A percentile compares a stretch with the other conserved stretches of the same genome.
Conservation (phyloP, 2,329 filamentous ascomycete genomes). For the Bipolaris zeicola region DNA sequence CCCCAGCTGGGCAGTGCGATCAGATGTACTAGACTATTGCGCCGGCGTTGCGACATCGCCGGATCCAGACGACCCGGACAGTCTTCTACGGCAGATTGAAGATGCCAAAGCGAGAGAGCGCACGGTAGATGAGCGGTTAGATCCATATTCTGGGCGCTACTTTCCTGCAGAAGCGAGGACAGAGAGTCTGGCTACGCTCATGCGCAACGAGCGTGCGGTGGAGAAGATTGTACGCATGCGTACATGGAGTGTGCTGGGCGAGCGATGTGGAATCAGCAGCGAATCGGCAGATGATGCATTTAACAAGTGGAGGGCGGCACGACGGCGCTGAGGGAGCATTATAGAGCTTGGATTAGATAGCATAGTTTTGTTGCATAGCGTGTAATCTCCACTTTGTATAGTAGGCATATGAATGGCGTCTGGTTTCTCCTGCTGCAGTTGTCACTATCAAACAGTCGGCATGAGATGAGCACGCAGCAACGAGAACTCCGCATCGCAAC, state of each 20-base stretch:
- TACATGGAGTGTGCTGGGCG: constrained; percentile 79
- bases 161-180: constrained; percentile 80
- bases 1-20: constrained; percentile 82
- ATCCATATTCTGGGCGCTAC: constrained; percentile 87
- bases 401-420: background rate
- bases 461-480: too few species aligned
- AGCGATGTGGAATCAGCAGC: constrained; percentile 69
- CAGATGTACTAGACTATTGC: constrained; percentile 87
- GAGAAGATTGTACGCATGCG: constrained; percentile 79
- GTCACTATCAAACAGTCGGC: too few species aligned
- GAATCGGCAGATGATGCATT: constrained; percentile 51
- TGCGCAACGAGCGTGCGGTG: constrained; percentile 76
- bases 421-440: background rate
- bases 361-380: background rate
- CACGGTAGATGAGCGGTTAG: constrained; percentile 83
- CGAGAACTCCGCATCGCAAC: background rate
- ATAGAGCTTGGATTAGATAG: background rate
- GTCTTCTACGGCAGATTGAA: constrained; percentile 71
- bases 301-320: constrained; percentile 39
- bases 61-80: constrained; percentile 84
- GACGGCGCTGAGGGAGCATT: constrained; percentile 8
- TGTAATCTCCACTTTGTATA: constrained; percentile 16
- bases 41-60: constrained; percentile 83
- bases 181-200: constrained; percentile 73
- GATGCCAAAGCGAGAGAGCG: constrained; percentile 71